Conservation (phyloP, 345 rosid species). For the Hypericum perforatum region DNA sequence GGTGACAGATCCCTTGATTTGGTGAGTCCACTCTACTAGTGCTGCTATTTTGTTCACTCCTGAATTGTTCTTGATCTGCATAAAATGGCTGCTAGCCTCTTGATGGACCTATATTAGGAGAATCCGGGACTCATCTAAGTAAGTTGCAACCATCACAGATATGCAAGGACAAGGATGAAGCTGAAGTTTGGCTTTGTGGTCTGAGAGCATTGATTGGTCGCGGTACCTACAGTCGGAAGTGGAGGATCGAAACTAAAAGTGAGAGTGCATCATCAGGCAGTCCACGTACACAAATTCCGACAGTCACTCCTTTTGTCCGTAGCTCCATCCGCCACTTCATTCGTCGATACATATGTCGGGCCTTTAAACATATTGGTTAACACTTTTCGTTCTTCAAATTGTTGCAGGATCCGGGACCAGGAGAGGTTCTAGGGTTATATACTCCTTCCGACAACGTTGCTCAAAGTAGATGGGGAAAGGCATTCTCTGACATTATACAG, state of each 20-base stretch:
- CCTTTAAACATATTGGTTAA: neutral
- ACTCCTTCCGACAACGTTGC: slow-evolving; percentile 29
- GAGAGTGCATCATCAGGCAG: slow-evolving; percentile 38
- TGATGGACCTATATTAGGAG: neutral
- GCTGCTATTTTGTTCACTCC: neutral
- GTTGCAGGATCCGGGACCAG: slow-evolving; percentile 32
- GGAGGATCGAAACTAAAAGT: slow-evolving; percentile 42
- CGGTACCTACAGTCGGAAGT: slow-evolving; percentile 30
- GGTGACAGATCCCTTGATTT: slow-evolving; percentile 24
- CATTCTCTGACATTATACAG: slow-evolving; percentile 54
- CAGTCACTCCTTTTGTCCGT: slow-evolving; percentile 44
- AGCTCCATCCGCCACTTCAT: slow-evolving; percentile 11
- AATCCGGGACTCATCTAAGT: too few relatives aligned
- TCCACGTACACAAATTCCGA: slow-evolving; percentile 42
- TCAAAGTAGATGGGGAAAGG: slow-evolving; percentile 57
- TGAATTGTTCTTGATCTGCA: neutral
- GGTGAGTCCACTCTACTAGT: slow-evolving; percentile 9
- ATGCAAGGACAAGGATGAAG: slow-evolving; percentile 96
- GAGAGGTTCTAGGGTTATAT: slow-evolving; percentile 37
- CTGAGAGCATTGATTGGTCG: slow-evolving; percentile 55
- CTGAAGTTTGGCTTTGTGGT: slow-evolving; percentile 88
- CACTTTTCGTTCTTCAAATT: slow-evolving; percentile 9
- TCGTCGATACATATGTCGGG: neutral
- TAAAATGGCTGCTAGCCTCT: neutral
- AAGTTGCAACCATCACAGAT: slow-evolving; percentile 33